Evolutionary conservation across 192 early-diverging fungal genomes (phyloP).

Genomic region (Backusella westeae): DNA sequence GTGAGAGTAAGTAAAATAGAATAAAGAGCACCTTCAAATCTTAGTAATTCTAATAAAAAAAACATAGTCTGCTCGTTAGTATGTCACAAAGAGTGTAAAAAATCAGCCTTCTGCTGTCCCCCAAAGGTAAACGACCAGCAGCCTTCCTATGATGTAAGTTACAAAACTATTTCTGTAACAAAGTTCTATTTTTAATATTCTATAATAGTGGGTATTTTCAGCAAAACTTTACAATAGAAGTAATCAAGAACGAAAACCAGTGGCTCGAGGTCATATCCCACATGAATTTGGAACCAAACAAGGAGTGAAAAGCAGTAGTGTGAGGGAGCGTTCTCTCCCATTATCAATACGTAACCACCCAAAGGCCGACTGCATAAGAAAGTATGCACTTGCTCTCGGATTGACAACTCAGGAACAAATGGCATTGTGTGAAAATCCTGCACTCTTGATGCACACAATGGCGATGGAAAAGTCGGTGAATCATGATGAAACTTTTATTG

Average conservation of each 20-base stretch:
- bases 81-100: constrained; percentile 33
- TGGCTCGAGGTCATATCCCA: neutral
- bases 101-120: constrained; percentile 25
- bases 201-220: constrained; percentile 27
- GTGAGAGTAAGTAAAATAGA: constrained; percentile 42
- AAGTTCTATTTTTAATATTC: constrained; percentile 1
- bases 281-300: neutral
- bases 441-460: constrained; percentile 21
- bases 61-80: constrained; percentile 24
- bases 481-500: neutral
- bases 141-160: constrained; percentile 33
- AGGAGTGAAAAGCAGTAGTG: neutral
- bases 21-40: neutral
- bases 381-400: constrained; percentile 17
- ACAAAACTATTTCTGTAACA: neutral
- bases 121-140: constrained; percentile 31
- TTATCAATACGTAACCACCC: constrained; percentile 17
- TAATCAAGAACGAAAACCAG: neutral
- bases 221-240: constrained; percentile 24
- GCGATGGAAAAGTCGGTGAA: neutral
- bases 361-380: constrained; percentile 13
- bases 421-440: constrained; percentile 19
- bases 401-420: constrained; percentile 20
- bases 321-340: neutral
- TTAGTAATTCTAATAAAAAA: neutral